phyloP scores from a whole-genome alignment of 176 grass and related monocot species.

The Cocos nucifera region DNA sequence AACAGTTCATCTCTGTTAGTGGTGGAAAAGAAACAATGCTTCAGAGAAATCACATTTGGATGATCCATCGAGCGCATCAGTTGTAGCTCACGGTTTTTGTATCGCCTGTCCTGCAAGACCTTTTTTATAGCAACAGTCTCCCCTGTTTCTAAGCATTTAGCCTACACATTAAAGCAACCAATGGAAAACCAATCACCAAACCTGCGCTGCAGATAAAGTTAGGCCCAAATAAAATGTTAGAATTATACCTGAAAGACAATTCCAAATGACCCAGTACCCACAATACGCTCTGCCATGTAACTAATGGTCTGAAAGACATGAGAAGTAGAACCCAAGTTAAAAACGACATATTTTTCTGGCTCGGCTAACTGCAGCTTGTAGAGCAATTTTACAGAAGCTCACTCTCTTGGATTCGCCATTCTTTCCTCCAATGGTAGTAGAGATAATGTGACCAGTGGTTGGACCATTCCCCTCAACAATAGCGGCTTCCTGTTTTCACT shows the following conservation, averaged over 20 bases:
- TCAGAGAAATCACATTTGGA: slow-evolving; percentile 77
- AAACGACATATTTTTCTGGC: background rate
- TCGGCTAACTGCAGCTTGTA: background rate
- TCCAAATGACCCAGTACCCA: slow-evolving; percentile 85
- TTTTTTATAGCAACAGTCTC: slow-evolving; percentile 90
- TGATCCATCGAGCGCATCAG: slow-evolving; percentile 94
- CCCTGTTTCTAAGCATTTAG: slow-evolving; percentile 89
- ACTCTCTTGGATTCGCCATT: slow-evolving; percentile 84
- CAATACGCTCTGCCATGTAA: slow-evolving; percentile 88
- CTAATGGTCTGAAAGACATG: slow-evolving; percentile 58
- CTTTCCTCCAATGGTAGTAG: slow-evolving; percentile 86
- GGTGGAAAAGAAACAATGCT: slow-evolving; percentile 98
- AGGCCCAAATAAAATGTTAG: background rate
- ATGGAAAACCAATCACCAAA: background rate
- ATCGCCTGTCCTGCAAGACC: slow-evolving; percentile 85
- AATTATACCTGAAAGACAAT: slow-evolving; percentile 72
- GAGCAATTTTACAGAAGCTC: slow-evolving; percentile 4
- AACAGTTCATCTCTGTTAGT: slow-evolving; percentile 93
- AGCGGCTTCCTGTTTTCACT: slow-evolving; percentile 24
- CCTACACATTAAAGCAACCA: slow-evolving; percentile 29
- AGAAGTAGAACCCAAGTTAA: slow-evolving; percentile 9
- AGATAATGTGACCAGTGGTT: slow-evolving; percentile 82
- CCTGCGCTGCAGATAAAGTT: background rate
- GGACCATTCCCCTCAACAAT: slow-evolving; percentile 48
- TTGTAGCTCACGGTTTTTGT: slow-evolving; percentile 92